Conservation (phyloP, 192 early-diverging fungal species). For the Podochytrium sp. region DNA sequence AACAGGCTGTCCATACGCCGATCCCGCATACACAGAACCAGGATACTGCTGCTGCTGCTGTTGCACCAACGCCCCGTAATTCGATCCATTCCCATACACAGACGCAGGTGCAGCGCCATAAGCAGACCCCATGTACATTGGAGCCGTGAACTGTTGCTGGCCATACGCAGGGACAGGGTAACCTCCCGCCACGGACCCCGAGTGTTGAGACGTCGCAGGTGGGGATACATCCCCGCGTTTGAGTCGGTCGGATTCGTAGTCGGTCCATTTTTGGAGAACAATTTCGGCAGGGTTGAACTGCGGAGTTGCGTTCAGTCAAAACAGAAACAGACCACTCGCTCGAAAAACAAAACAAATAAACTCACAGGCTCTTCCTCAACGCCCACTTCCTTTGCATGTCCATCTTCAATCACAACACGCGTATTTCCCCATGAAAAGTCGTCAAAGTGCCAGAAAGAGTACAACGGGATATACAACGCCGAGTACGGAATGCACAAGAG, state of each 20-base stretch:
- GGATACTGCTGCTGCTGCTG: background rate
- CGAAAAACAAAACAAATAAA: background rate
- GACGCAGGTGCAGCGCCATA: conserved; percentile 23
- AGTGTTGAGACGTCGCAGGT: conserved; percentile 27
- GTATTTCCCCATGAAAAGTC: conserved; percentile 99
- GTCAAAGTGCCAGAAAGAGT: conserved; percentile 98
- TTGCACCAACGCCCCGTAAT: conserved; percentile 21
- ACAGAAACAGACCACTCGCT: background rate
- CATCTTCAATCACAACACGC: conserved; percentile 88
- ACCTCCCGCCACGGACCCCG: background rate
- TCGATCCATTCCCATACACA: conserved; percentile 40
- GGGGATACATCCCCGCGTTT: conserved; percentile 27
- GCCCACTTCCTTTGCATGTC: conserved; percentile 44
- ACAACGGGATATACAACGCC: conserved; percentile 88
- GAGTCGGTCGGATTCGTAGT: conserved; percentile 69
- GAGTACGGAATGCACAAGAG: conserved; percentile 91
- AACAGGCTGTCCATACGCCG: conserved; percentile 17
- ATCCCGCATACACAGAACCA: conserved; percentile 42
- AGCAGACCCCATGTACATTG: background rate
- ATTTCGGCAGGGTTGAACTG: conserved; percentile 83
- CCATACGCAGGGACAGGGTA: background rate
- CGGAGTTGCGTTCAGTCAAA: background rate
- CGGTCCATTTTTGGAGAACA: conserved; percentile 82
- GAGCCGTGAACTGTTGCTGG: background rate
- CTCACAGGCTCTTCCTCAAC: conserved; percentile 61